Evolutionary conservation across 129 eudicot species (phyloP).

Genomic region (Silybum marianum): DNA sequence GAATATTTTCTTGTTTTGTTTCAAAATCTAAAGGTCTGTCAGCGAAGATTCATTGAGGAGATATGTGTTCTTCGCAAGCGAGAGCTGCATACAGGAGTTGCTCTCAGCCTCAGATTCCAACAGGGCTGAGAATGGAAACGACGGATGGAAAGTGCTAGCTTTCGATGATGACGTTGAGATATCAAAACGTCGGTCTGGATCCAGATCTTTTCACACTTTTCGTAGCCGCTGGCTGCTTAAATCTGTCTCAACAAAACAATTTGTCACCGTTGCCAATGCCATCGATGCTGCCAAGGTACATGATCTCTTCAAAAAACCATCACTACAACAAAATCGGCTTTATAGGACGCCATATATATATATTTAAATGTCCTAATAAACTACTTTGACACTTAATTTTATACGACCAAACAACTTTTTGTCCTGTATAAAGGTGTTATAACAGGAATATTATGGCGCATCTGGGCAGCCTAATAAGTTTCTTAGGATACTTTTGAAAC

Average conservation of each 20-base stretch:
- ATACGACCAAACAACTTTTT: not conserved
- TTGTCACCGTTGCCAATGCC: slow-evolving; percentile 85
- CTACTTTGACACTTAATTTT: no score
- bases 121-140: slow-evolving; percentile 48
- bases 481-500: no score
- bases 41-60: slow-evolving; percentile 91
- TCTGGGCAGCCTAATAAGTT: not conserved
- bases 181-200: slow-evolving; percentile 79
- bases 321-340: not conserved
- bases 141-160: slow-evolving; percentile 77
- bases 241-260: slow-evolving; percentile 74
- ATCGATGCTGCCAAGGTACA: slow-evolving; percentile 93
- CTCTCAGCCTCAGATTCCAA: slow-evolving; percentile 79
- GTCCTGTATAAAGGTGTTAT: not conserved
- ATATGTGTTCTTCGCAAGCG: slow-evolving; percentile 83
- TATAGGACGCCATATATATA: not conserved
- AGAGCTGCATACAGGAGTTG: slow-evolving; percentile 86
- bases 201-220: slow-evolving; percentile 75
- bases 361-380: not conserved
- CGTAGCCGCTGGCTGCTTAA: slow-evolving; percentile 78
- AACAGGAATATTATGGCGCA: no score
- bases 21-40: slow-evolving; percentile 59
- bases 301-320: not conserved
- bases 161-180: slow-evolving; percentile 81
- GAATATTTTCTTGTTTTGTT: slow-evolving; percentile 10